phyloP scores from a whole-genome alignment of 169 alveolate species.

The Plasmodium relictum region DNA sequence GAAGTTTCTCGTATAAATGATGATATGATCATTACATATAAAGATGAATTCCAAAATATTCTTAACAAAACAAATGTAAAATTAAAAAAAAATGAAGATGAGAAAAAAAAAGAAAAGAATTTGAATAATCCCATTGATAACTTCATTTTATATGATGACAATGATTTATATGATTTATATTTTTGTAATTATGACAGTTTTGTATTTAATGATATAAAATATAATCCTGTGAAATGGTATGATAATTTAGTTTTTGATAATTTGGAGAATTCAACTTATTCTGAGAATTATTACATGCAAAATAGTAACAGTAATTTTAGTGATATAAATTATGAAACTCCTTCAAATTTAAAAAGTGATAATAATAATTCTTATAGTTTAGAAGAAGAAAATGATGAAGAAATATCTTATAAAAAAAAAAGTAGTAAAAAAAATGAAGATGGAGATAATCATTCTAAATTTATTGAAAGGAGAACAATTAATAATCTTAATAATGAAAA shows the following conservation, averaged over 20 bases:
- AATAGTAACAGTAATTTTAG: not conserved
- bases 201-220: not conserved
- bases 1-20: too few relatives aligned
- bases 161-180: constrained; percentile 12
- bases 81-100: not conserved
- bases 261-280: not conserved
- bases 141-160: not conserved
- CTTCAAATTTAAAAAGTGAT: not conserved
- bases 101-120: not conserved
- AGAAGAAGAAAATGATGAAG: not conserved
- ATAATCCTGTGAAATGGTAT: constrained; percentile 24
- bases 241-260: constrained; percentile 18
- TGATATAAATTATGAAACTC: not conserved
- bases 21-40: too few relatives aligned
- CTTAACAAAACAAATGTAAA: too few relatives aligned
- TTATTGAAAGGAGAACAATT: too few relatives aligned
- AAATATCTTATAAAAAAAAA: not conserved
- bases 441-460: too few relatives aligned
- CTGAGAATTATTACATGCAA: not conserved
- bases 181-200: constrained; percentile 33
- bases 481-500: not conserved
- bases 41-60: too few relatives aligned
- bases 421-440: not conserved
- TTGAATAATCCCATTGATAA: not conserved
- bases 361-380: not conserved